Percentiles rank a stretch among this genome's conserved stretches.
These are phyloP conservation scores for Irpex sp. DNA, from an alignment of 1,284 basidiomycete species.

Conservation along the genomic window DNA sequence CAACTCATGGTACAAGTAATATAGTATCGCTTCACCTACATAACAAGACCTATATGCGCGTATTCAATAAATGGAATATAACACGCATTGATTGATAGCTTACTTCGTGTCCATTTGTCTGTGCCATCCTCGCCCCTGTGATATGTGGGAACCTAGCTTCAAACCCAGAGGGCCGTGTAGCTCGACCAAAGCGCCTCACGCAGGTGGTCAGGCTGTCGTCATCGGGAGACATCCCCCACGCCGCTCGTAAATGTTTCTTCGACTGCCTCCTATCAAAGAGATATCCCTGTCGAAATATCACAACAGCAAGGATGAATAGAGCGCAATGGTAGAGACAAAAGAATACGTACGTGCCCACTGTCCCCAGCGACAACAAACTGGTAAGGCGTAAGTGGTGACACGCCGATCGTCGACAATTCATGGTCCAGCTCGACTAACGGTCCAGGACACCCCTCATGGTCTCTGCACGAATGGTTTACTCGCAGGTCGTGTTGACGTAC, in stretches of 20 bases:
- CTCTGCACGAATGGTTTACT: conserved; percentile 56
- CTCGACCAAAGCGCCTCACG: conserved; percentile 79
- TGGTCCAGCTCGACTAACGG: conserved; percentile 62
- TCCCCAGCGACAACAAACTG: conserved; percentile 76
- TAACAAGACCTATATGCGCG: conserved; percentile 41
- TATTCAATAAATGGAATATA: background rate
- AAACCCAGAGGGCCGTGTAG: conserved; percentile 32
- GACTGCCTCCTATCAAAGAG: conserved; percentile 86
- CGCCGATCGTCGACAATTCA: conserved; percentile 60
- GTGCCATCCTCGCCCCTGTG: conserved; percentile 77
- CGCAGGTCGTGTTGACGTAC: conserved; percentile 88
- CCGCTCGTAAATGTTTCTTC: conserved; percentile 56
- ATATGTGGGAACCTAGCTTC: conserved; percentile 55
- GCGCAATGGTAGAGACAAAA: background rate
- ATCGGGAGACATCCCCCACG: conserved; percentile 67
- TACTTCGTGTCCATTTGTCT: conserved; percentile 78
- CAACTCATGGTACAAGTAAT: background rate
- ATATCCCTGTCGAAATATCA: conserved; percentile 55
- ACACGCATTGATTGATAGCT: conserved; percentile 9
- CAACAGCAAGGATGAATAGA: background rate
- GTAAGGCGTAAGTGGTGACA: conserved; percentile 69
- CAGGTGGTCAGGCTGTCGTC: conserved; percentile 65
- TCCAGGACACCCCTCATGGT: conserved; percentile 49
- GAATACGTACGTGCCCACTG: conserved; percentile 54
- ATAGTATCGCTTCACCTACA: conserved; percentile 33